Percentiles rank a stretch among this genome's conserved stretches.
phyloP scores from a whole-genome alignment of 2,329 filamentous ascomycete genomes.

The Scedosporium dehoogii region DNA sequence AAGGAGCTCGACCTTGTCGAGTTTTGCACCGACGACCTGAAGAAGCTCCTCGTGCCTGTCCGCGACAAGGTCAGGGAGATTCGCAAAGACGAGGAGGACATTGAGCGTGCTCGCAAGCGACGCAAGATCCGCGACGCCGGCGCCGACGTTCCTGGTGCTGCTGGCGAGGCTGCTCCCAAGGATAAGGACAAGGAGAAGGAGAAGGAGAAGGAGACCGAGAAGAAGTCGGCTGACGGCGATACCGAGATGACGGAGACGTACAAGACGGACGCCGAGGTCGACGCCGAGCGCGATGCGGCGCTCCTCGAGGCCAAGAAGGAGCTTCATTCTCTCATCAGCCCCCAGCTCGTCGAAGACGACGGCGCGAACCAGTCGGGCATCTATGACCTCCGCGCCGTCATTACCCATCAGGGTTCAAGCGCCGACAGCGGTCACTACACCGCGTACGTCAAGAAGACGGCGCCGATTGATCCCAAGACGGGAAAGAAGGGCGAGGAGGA shows the following conservation, averaged over 20 bases:
- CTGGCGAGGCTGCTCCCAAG: constrained; percentile 40
- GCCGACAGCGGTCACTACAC: constrained; percentile 98
- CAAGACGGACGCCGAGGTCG: constrained; percentile 91
- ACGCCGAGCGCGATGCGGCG: constrained; percentile 69
- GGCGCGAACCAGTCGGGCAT: constrained; percentile 88
- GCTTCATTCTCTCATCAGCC: constrained; percentile 66
- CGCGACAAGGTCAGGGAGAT: constrained; percentile 93
- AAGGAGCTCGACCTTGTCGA: constrained; percentile 87
- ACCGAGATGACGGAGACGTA: constrained; percentile 64
- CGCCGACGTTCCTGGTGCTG: constrained; percentile 28
- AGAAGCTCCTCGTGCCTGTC: constrained; percentile 76
- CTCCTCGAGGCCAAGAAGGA: constrained; percentile 81
- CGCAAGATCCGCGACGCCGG: constrained; percentile 49
- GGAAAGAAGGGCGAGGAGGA: constrained; percentile 74
- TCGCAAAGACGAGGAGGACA: constrained; percentile 87
- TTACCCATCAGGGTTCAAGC: constrained; percentile 93
- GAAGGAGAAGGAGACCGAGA: constrained; percentile 23
- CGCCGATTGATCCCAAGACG: constrained; percentile 59
- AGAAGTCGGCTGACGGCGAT: constrained; percentile 46
- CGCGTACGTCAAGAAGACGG: constrained; percentile 90
- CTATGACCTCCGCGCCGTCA: constrained; percentile 87
- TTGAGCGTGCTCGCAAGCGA: constrained; percentile 83
- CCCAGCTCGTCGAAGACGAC: constrained; percentile 63
- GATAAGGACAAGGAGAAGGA: constrained; percentile 36
- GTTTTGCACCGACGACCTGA: constrained; percentile 87